Evolutionary conservation across 495 filamentous ascomycete genomes (phyloP), one percentile per base, ranked within the genome.

Genomic region (Hyaloscypha hepaticicola): DNA sequence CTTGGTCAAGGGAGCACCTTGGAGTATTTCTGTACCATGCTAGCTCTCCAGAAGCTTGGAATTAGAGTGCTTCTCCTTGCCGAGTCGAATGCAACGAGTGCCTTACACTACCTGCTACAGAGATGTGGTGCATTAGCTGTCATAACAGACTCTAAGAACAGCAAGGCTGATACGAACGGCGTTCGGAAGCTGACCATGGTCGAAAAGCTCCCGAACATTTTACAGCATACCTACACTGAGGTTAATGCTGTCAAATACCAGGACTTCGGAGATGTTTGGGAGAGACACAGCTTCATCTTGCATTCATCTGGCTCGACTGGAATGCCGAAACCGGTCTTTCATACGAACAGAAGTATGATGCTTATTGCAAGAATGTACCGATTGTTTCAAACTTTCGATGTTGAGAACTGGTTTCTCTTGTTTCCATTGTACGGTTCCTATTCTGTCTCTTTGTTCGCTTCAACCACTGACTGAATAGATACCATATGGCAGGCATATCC

Each of bases 261-360:
- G 61, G 64, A 72, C 45, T 61, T 56, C 38, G 66, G 58, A 26
- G 64, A 72, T 64, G 45, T 72, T 19, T 72, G 69, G 69, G 69
- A 72, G 33, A 66, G 66, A 26, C 69, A 72, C 60, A 57, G 57
- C 19, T 72, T 72, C 50, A 70, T 72, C 28, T 70, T 72, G 27
- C 70, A 72, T 38, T 72, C 70, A 1, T 70, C 67, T 33, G 70
- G 70, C 12, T 72, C 70, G 16, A 72, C 70, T 25, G 70, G 70
- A 5, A 70, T 70, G 65, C 70, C 70, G 55, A 72, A 70, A 58
- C 70, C 70, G 7, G 69, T 72, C 24, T 61, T 70, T 31, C 70
- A 72, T 62, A 72, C 70, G 22, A 69, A 72, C 53, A 51, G 66
- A 41, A 72, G 69, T 63, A 69, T 72, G 69, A 72, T 72, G 69